These are phyloP conservation scores for Diaporthe nobilis DNA, from an alignment of 2,329 filamentous ascomycete genomes.

Conservation along the genomic window DNA sequence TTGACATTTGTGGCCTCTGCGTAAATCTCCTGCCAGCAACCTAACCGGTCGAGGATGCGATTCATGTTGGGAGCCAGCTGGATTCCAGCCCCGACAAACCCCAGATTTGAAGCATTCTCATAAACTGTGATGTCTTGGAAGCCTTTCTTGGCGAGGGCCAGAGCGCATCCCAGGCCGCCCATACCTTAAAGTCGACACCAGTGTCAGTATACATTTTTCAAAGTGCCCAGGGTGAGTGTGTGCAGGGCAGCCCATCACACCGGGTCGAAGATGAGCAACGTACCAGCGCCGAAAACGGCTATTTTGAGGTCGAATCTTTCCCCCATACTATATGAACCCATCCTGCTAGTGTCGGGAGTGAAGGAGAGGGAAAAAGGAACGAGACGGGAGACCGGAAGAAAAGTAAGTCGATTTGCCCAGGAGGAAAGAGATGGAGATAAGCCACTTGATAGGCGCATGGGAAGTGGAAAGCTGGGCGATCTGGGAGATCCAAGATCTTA, in stretches of 20 bases:
- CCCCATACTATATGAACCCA: constrained; percentile 30
- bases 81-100: constrained; percentile 88
- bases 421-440: constrained; percentile 24
- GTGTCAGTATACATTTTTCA: not conserved
- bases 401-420: not conserved
- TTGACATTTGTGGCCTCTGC: constrained; percentile 79
- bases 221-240: not conserved
- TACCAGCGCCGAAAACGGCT: constrained; percentile 52
- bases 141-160: constrained; percentile 82
- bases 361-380: not conserved
- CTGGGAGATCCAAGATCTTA: constrained; percentile 28
- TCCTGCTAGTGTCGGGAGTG: constrained; percentile 10
- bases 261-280: not conserved
- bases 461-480: constrained; percentile 11
- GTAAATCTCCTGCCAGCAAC: constrained; percentile 80
- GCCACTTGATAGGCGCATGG: constrained; percentile 9
- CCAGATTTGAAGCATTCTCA: constrained; percentile 79
- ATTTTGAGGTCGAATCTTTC: constrained; percentile 48
- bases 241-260: not conserved
- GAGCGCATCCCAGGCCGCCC: constrained; percentile 80
- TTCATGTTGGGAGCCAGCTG: constrained; percentile 88
- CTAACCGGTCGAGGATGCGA: constrained; percentile 79
- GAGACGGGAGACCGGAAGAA: not conserved
- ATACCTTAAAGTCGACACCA: constrained; percentile 68
- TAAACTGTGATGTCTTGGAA: constrained; percentile 82